Percentiles rank a stretch among this genome's conserved stretches.
phyloP scores from a whole-genome alignment of 2,329 filamentous ascomycete species.

The Dactylonectria estremocensis region DNA sequence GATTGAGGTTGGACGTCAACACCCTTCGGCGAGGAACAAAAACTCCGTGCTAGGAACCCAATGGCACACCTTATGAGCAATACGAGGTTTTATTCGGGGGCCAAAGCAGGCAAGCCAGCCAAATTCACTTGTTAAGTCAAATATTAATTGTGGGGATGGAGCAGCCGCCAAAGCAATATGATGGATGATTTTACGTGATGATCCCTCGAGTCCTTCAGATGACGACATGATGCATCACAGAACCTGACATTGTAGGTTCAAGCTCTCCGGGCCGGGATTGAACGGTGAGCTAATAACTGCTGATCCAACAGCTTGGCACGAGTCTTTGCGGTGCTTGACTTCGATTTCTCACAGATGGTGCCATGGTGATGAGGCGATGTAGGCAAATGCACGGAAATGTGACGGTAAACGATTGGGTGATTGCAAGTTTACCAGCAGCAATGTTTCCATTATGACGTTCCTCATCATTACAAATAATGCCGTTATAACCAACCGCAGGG shows the following conservation, averaged over 20 bases:
- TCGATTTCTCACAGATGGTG: background rate
- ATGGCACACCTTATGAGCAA: too few relatives aligned
- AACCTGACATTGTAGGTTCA: background rate
- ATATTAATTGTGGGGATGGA: background rate
- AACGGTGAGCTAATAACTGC: background rate
- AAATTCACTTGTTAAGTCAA: background rate
- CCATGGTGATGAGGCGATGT: background rate
- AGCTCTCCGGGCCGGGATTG: background rate
- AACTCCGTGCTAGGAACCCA: too few relatives aligned
- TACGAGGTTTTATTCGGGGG: too few relatives aligned
- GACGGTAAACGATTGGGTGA: too few relatives aligned
- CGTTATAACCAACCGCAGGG: background rate
- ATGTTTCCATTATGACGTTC: constrained; percentile 2
- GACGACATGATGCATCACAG: constrained; percentile 1
- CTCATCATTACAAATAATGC: background rate
- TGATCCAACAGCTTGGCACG: background rate
- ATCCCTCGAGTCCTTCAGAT: background rate
- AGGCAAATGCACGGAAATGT: background rate
- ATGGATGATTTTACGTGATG: background rate
- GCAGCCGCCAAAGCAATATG: background rate
- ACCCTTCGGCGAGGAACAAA: too few relatives aligned
- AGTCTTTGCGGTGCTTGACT: background rate
- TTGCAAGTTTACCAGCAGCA: background rate
- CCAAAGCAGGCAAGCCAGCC: too few relatives aligned
- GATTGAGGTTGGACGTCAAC: too few relatives aligned